These are phyloP conservation scores for Fistulifera pelliculosa DNA, from an alignment of 108 stramenopile genomes.

Conservation along the genomic window DNA sequence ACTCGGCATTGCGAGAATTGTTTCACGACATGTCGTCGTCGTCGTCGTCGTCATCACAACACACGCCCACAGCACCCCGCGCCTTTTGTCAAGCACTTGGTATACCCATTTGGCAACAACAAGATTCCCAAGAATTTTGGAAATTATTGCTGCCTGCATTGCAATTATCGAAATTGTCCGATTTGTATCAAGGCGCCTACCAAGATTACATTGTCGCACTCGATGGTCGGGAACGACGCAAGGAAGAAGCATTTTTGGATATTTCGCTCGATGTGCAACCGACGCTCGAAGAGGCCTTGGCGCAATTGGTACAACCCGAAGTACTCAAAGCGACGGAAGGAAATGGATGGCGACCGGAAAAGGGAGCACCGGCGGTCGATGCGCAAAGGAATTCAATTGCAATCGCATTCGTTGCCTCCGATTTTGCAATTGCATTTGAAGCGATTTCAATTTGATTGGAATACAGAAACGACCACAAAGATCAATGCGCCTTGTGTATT, in stretches of 20 bases:
- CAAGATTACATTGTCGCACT: slow-evolving; percentile 61
- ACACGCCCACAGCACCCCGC: slow-evolving; percentile 25
- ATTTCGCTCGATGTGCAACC: slow-evolving; percentile 57
- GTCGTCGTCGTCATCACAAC: too few relatives aligned
- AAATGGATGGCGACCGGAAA: slow-evolving; percentile 86
- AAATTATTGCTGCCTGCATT: slow-evolving; percentile 73
- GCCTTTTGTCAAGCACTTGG: slow-evolving; percentile 50
- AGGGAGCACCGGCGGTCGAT: slow-evolving; percentile 78
- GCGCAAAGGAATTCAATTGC: slow-evolving; percentile 66
- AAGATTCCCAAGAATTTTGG: slow-evolving; percentile 90
- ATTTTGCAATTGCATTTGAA: slow-evolving; percentile 77
- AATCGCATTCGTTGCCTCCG: slow-evolving; percentile 51
- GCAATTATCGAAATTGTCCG: slow-evolving; percentile 25
- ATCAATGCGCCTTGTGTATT: slow-evolving; percentile 54
- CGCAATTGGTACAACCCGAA: slow-evolving; percentile 56
- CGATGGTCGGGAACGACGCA: slow-evolving; percentile 52
- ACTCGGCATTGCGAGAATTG: slow-evolving; percentile 25
- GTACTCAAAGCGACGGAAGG: slow-evolving; percentile 62
- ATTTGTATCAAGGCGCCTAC: slow-evolving; percentile 66
- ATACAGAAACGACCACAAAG: slow-evolving; percentile 64
- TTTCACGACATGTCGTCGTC: slow-evolving; percentile 36
- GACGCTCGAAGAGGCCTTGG: slow-evolving; percentile 31
- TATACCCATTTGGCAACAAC: slow-evolving; percentile 61
- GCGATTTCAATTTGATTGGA: slow-evolving; percentile 81
- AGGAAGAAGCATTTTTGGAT: slow-evolving; percentile 71